Evolutionary conservation across 352 stramenopile genomes (phyloP).

Genomic region (Hyaloperonospora brassicae): DNA sequence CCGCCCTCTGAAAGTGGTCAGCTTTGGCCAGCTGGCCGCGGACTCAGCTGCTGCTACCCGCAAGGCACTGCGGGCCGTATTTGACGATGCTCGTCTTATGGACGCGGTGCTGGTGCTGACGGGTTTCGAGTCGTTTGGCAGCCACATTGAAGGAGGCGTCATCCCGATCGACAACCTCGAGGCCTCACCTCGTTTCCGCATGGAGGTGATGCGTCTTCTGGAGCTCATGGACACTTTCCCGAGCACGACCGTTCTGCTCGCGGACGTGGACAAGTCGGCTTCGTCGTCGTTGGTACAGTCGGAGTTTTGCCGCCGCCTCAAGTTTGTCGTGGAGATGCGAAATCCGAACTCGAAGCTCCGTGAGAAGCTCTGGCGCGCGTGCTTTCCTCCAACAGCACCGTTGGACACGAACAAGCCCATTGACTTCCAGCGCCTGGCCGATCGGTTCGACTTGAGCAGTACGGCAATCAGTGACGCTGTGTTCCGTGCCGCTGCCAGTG

Average conservation of each 20-base stretch:
- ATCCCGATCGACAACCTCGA: constrained; percentile 53
- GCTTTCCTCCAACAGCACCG: constrained; percentile 62
- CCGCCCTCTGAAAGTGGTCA: constrained; percentile 72
- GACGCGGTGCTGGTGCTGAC: constrained; percentile 81
- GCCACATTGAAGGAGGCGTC: constrained; percentile 50
- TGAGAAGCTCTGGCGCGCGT: constrained; percentile 65
- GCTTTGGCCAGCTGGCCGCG: constrained; percentile 64
- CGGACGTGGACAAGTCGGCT: constrained; percentile 49
- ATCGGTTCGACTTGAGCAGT: constrained; percentile 70
- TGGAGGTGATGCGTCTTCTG: constrained; percentile 69
- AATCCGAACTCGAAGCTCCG: constrained; percentile 65
- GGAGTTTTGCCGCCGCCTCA: constrained; percentile 65
- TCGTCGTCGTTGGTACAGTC: constrained; percentile 44
- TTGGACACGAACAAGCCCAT: constrained; percentile 42
- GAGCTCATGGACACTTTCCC: constrained; percentile 75
- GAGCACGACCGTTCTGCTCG: constrained; percentile 70
- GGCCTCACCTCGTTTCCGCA: constrained; percentile 53
- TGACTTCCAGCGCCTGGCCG: constrained; percentile 61
- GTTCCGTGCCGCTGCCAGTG: constrained; percentile 69
- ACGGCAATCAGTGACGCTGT: constrained; percentile 76
- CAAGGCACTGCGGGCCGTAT: constrained; percentile 67
- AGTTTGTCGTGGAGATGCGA: constrained; percentile 83
- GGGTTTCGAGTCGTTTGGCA: constrained; percentile 83
- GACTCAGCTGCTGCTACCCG: constrained; percentile 71
- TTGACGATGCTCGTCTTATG: constrained; percentile 82